phyloP scores from a whole-genome alignment of 1,139 yeast species.

The Scheffersomyces stambukii region DNA sequence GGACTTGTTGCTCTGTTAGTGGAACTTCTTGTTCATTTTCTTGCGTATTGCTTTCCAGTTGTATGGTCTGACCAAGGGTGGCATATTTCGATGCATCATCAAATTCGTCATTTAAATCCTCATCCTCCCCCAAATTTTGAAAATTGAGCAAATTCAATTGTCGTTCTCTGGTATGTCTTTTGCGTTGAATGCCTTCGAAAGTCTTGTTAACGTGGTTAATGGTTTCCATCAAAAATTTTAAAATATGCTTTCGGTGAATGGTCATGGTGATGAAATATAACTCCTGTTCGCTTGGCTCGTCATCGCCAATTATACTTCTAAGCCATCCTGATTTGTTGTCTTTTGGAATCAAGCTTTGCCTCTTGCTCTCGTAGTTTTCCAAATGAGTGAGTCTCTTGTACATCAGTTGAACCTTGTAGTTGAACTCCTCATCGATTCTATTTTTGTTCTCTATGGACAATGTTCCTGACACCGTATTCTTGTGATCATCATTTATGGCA shows the following conservation, averaged over 20 bases:
- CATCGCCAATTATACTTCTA: slow-evolving; percentile 22
- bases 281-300: slow-evolving; percentile 25
- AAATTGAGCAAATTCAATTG: slow-evolving; percentile 39
- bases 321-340: slow-evolving; percentile 24
- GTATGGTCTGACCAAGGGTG: slow-evolving; percentile 1
- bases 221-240: slow-evolving; percentile 34
- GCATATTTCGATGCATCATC: slow-evolving; percentile 1
- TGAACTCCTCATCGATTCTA: slow-evolving; percentile 52
- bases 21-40: slow-evolving; percentile 3
- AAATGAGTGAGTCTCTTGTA: slow-evolving; percentile 47
- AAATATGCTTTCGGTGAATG: slow-evolving; percentile 35
- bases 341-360: slow-evolving; percentile 22
- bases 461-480: slow-evolving; percentile 9
- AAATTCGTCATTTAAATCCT: slow-evolving; percentile 14
- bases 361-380: slow-evolving; percentile 48
- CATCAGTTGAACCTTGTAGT: slow-evolving; percentile 46
- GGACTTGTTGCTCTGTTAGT: slow-evolving; percentile 53
- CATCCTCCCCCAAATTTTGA: slow-evolving; percentile 36
- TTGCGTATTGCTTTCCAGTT: slow-evolving; percentile 1
- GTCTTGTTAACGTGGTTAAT: slow-evolving; percentile 30
- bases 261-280: slow-evolving; percentile 22
- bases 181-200: slow-evolving; percentile 40
- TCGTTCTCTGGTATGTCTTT: slow-evolving; percentile 37
- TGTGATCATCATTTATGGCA: slow-evolving; percentile 29
- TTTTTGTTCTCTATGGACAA: slow-evolving; percentile 47